phyloP scores from a whole-genome alignment of 257 asterid genomes.

The Solanum neorickii region DNA sequence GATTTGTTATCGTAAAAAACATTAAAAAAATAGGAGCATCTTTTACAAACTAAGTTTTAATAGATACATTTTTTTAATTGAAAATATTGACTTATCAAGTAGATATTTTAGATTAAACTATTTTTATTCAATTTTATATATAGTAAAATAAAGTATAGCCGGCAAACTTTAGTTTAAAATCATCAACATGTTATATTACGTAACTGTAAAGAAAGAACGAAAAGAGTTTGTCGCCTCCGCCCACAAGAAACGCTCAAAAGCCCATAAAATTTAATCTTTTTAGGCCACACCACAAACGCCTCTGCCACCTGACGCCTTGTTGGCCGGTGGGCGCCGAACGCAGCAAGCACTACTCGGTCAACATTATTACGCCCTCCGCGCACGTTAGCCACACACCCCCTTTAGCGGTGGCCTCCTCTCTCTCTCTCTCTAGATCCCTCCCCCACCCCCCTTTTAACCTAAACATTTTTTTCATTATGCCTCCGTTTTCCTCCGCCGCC shows the following conservation, averaged over 20 bases:
- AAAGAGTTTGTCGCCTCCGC: neutral
- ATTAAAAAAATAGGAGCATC: too few relatives aligned
- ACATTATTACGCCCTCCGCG: conserved; percentile 23
- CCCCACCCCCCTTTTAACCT: conserved; percentile 31
- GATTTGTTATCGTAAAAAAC: too few relatives aligned
- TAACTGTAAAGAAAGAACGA: neutral
- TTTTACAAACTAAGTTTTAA: too few relatives aligned
- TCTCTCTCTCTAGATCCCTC: conserved; percentile 32
- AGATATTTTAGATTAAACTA: too few relatives aligned
- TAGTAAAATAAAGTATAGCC: neutral
- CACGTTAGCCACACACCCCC: conserved; percentile 43
- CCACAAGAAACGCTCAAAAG: neutral
- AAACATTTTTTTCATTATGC: conserved; percentile 44
- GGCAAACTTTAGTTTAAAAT: neutral
- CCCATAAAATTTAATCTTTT: neutral
- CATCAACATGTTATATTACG: neutral
- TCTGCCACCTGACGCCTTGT: neutral
- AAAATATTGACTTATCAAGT: too few relatives aligned
- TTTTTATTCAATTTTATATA: neutral
- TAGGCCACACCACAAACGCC: neutral
- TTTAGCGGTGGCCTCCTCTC: conserved; percentile 58
- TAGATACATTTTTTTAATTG: too few relatives aligned
- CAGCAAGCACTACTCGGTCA: neutral
- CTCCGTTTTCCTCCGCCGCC: conserved; percentile 16
- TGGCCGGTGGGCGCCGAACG: neutral